A percentile compares a stretch with the other conserved stretches of the same genome.
These are phyloP conservation scores for Chrysopogon serrulatus DNA, from an alignment of 176 grass and related monocot genomes.

Conservation along the genomic window DNA sequence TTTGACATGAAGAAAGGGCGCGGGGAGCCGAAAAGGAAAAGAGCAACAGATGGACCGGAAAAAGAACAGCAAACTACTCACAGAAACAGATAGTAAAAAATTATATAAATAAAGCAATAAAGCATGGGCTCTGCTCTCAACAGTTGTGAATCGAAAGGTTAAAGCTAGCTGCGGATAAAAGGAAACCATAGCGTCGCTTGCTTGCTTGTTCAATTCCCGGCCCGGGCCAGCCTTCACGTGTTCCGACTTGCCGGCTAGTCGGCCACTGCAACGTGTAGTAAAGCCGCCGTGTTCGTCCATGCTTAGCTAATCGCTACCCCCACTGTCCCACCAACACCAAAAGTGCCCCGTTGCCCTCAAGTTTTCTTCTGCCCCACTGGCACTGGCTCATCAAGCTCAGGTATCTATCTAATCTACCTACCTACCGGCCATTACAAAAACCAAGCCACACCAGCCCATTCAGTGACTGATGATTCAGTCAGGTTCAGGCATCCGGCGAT, in stretches of 20 bases:
- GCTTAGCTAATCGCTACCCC: too few species aligned
- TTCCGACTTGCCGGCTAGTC: not conserved
- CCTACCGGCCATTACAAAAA: not conserved
- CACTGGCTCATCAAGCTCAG: too few species aligned
- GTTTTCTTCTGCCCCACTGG: too few species aligned
- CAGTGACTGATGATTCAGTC: not conserved
- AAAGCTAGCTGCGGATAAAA: not conserved
- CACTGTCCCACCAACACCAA: too few species aligned
- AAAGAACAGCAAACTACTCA: not conserved
- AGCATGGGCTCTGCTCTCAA: not conserved
- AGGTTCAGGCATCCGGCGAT: not conserved
- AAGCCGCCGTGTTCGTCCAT: too few species aligned
- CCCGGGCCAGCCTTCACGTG: not conserved
- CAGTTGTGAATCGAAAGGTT: not conserved
- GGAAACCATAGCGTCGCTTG: not conserved
- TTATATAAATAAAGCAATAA: too few species aligned
- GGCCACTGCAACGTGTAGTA: not conserved
- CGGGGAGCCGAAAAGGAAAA: not conserved
- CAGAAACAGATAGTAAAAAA: not conserved
- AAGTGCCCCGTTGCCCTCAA: too few species aligned
- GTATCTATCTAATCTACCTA: too few species aligned
- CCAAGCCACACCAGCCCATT: too few species aligned
- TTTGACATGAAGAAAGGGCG: not conserved
- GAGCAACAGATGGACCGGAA: not conserved
- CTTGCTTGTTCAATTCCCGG: too few species aligned